Percentiles rank a stretch among this genome's conserved stretches.
Evolutionary conservation across 164 flowering plant genomes (phyloP).

Genomic region (Chimonanthus praecox): DNA sequence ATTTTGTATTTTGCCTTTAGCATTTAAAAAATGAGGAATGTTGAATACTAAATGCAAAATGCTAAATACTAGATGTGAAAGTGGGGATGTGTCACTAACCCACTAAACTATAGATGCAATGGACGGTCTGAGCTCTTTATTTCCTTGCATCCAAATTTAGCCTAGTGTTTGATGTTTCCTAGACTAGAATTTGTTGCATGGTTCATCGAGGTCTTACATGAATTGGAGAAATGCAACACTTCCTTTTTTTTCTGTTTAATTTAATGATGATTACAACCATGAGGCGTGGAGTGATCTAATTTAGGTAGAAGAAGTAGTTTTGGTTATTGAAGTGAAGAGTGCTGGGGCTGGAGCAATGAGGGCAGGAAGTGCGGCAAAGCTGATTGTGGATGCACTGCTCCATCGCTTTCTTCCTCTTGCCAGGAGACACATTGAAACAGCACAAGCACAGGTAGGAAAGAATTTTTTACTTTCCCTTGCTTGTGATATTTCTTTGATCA

Average conservation of each 20-base stretch:
- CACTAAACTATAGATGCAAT: no score
- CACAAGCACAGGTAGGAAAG: constrained; percentile 80
- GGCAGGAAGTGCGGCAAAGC: constrained; percentile 87
- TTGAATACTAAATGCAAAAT: no score
- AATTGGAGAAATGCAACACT: background rate
- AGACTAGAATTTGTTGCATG: no score
- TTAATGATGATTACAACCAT: background rate
- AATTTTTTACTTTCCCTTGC: background rate
- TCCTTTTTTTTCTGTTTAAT: background rate
- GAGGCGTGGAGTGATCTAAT: background rate
- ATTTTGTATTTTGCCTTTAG: no score
- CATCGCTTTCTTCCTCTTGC: constrained; percentile 98
- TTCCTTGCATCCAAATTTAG: no score
- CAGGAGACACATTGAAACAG: constrained; percentile 92
- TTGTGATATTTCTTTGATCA: background rate
- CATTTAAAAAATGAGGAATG: no score
- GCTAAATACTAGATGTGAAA: no score
- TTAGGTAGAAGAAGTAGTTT: background rate
- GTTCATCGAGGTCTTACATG: background rate
- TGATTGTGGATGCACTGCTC: constrained; percentile 97
- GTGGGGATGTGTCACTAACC: no score
- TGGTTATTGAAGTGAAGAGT: background rate
- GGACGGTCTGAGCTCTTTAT: no score
- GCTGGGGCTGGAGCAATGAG: constrained; percentile 37
- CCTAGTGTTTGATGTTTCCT: no score